Evolutionary conservation across 192 early-diverging fungal genomes (phyloP), one percentile per base, ranked within the genome.

Genomic region (Pilaira anomala): DNA sequence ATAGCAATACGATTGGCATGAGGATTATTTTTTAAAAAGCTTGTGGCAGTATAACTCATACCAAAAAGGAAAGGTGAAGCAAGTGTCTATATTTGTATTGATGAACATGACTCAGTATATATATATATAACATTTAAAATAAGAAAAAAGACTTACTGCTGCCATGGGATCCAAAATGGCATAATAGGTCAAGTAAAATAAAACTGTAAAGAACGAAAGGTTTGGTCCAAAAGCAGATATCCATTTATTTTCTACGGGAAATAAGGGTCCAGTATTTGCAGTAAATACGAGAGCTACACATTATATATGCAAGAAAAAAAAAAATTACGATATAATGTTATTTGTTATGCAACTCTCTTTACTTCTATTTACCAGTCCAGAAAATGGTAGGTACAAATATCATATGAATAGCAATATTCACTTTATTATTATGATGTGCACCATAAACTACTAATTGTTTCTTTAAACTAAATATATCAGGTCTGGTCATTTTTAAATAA

Each of bases 331-430:
- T n/a, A n/a, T n/a, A n/a, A n/a, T n/a, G n/a, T n/a, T n/a, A n/a
- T n/a, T n/a, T n/a, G 81, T 75, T 41, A 63, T 63, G 77, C 87
- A 85, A 72, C 83, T 71, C 68, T 89, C 82, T 79, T 90, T 90
- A 66, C 83, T 80, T 53, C 84, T 88, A 60, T 91, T 91, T 59
- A 73, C 71, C 60, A 29, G 89, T 84, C 90, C 91, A 96, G 40
- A 93, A 76, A 67, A 98, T 93, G 51, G 86, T 83, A 5, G 96
- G 96, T 28, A 98, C 94, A 72, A 89, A 98, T 2, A 93, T 74
- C 68, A 93, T 78, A 75, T 97, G 93, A 63, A 94, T 90, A 19
- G 77, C 63, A 26, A 94, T 77, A 78, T 97, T 95, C 67, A 82
- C 73, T 44, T 72, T 72, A 82, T 91, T 89, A 76, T 86, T 74